Conservation (phyloP, 164 flowering plant genomes). For the Kingdonia uniflora region DNA sequence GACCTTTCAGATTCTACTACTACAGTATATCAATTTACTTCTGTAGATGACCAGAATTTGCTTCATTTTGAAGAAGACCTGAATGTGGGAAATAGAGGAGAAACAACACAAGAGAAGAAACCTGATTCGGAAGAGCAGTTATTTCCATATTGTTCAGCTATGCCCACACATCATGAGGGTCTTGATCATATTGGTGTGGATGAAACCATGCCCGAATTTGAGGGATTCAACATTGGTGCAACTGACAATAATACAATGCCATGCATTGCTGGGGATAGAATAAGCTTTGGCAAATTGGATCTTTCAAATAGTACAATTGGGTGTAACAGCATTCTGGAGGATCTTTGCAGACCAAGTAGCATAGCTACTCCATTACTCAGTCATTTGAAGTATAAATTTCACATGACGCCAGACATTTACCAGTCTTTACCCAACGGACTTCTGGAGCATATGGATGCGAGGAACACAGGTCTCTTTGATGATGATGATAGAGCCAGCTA, state of each 20-base stretch:
- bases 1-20: constrained; percentile 10
- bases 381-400: constrained; percentile 27
- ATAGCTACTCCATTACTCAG: constrained; percentile 34
- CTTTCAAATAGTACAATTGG: constrained; percentile 28
- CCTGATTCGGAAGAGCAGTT: constrained; percentile 12
- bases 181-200: constrained; percentile 21
- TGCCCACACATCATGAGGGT: constrained; percentile 13
- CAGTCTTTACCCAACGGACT: constrained; percentile 61
- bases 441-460: constrained; percentile 33
- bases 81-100: constrained; percentile 13
- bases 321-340: constrained; percentile 39
- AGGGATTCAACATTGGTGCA: constrained; percentile 38
- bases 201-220: constrained; percentile 43
- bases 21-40: constrained; percentile 2
- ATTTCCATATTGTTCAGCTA: constrained; percentile 17
- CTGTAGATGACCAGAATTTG: constrained; percentile 11
- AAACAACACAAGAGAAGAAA: constrained; percentile 11
- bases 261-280: constrained; percentile 13
- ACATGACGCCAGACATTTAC: constrained; percentile 22
- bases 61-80: constrained; percentile 5
- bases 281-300: constrained; percentile 21
- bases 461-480: constrained; percentile 8
- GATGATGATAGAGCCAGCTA: constrained; percentile 13
- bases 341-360: constrained; percentile 46
- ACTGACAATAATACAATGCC: constrained; percentile 21